Percentiles rank a stretch among this genome's conserved stretches.
Evolutionary conservation across 805 yeast species (phyloP).

Genomic region (Yamadazyma olivae): DNA sequence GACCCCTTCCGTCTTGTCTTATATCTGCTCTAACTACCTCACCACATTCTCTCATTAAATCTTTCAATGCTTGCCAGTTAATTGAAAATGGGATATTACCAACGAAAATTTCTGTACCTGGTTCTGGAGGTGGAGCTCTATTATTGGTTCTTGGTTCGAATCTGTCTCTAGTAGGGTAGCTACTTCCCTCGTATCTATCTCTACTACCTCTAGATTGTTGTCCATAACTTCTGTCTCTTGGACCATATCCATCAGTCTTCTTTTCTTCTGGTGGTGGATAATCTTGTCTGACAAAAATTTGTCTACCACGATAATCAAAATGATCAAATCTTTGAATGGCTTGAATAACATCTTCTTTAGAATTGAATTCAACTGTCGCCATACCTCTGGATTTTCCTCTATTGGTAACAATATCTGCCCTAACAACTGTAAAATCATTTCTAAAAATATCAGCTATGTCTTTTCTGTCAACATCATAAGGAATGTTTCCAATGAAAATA

Average conservation of each 20-base stretch:
- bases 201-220: conserved; percentile 16
- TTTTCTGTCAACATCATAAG: conserved; percentile 58
- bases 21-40: conserved; percentile 81
- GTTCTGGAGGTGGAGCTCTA: conserved; percentile 17
- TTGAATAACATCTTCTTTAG: conserved; percentile 58
- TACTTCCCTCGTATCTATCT: conserved; percentile 13
- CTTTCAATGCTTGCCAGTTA: conserved; percentile 83
- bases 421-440: conserved; percentile 50
- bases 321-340: conserved; percentile 75
- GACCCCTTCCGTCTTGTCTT: conserved; percentile 60
- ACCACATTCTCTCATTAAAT: conserved; percentile 76
- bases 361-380: conserved; percentile 85
- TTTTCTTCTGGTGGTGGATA: conserved; percentile 67
- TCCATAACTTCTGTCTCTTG: conserved; percentile 16
- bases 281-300: conserved; percentile 86
- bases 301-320: conserved; percentile 64
- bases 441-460: conserved; percentile 60
- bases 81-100: conserved; percentile 81
- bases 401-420: conserved; percentile 79
- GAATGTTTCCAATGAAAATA: conserved; percentile 70
- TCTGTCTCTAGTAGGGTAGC: conserved; percentile 18
- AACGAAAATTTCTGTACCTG: conserved; percentile 63
- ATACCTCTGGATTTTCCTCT: conserved; percentile 83
- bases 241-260: conserved; percentile 9
- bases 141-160: conserved; percentile 3